Conservation (phyloP, 2,329 filamentous ascomycete species). For the Cladosporium cucumerinum region DNA sequence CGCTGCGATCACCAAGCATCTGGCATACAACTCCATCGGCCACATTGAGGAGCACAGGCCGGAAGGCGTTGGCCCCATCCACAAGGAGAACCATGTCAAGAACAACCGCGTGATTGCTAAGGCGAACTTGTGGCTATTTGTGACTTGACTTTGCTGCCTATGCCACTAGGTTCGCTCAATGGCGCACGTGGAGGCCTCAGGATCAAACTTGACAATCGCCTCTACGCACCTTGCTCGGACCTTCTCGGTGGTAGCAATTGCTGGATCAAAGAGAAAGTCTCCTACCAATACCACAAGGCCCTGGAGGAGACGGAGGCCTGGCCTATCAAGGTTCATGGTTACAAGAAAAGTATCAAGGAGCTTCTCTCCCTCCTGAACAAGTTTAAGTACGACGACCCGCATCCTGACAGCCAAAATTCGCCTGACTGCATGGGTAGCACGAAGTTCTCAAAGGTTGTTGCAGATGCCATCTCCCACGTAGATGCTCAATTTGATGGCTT, state of each 20-base stretch:
- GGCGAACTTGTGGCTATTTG: conserved; percentile 22
- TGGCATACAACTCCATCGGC: conserved; percentile 32
- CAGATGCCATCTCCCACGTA: background rate
- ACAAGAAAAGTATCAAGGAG: conserved; percentile 13
- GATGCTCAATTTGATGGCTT: conserved; percentile 31
- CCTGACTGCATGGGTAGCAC: background rate
- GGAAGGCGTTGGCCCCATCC: background rate
- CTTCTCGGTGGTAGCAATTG: conserved; percentile 14
- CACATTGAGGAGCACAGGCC: conserved; percentile 30
- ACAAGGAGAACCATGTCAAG: background rate
- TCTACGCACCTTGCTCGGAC: conserved; percentile 19
- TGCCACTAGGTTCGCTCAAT: background rate
- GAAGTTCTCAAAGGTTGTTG: background rate
- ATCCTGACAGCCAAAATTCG: background rate
- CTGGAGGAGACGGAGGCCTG: conserved; percentile 18
- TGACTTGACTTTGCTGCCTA: background rate
- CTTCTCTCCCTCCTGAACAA: conserved; percentile 12
- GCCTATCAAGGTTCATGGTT: conserved; percentile 21
- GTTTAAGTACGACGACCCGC: conserved; percentile 12
- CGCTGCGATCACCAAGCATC: conserved; percentile 26
- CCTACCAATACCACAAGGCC: conserved; percentile 19
- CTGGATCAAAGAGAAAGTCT: background rate
- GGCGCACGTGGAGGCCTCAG: conserved; percentile 19
- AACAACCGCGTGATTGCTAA: conserved; percentile 22
- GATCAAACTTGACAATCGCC: conserved; percentile 20